Evolutionary conservation across 176 grass and related monocot genomes (phyloP).

Genomic region (Pharus latifolius): DNA sequence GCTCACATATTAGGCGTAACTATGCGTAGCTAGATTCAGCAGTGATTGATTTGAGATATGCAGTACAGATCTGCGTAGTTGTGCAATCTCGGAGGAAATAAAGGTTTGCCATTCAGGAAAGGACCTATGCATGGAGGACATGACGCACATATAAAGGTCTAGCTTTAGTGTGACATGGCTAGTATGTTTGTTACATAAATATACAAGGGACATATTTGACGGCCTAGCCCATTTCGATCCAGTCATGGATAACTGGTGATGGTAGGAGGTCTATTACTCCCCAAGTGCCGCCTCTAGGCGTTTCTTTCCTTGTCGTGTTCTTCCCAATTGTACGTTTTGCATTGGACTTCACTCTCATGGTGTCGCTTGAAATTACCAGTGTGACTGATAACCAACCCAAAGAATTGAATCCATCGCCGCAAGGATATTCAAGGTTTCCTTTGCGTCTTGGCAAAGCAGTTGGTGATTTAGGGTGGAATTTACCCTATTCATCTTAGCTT

Average conservation of each 20-base stretch:
- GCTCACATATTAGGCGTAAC: not conserved
- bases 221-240: constrained; percentile 24
- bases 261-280: constrained; percentile 4
- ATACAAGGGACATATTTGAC: constrained; percentile 3
- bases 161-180: constrained; percentile 25
- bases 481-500: no score
- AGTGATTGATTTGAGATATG: constrained; percentile 22
- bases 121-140: not conserved
- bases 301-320: constrained; percentile 4
- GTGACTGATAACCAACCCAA: constrained; percentile 2
- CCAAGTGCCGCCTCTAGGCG: constrained; percentile 22
- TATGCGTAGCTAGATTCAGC: not conserved
- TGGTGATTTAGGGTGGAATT: not conserved
- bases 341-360: constrained; percentile 5
- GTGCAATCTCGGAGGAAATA: constrained; percentile 8
- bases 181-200: constrained; percentile 1
- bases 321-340: not conserved
- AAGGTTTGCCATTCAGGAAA: constrained; percentile 9
- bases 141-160: constrained; percentile 13
- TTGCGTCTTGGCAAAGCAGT: no score
- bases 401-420: not conserved
- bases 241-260: constrained; percentile 2
- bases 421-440: constrained; percentile 13
- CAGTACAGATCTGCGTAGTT: constrained; percentile 18
- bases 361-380: not conserved